Evolutionary conservation across 1,139 yeast species (phyloP).

Genomic region (Suhomyces coccinellae): DNA sequence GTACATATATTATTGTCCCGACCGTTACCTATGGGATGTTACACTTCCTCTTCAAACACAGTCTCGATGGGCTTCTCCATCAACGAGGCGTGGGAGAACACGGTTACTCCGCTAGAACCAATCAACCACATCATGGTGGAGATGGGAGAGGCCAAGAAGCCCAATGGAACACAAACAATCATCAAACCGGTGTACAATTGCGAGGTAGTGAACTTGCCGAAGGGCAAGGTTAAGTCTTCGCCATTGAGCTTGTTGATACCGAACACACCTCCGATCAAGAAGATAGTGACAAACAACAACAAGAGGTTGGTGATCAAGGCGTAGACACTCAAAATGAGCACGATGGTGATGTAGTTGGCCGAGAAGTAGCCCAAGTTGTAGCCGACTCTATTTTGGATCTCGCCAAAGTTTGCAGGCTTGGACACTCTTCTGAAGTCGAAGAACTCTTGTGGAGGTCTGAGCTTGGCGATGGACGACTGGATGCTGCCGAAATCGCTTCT

Average conservation of each 20-base stretch:
- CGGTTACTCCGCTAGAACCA: conserved; percentile 88
- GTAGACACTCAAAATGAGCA: conserved; percentile 58
- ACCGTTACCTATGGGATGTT: conserved; percentile 5
- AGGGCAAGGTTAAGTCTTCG: conserved; percentile 71
- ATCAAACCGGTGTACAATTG: conserved; percentile 88
- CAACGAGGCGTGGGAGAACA: conserved; percentile 87
- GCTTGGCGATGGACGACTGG: conserved; percentile 66
- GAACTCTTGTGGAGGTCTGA: conserved; percentile 90
- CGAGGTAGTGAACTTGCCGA: conserved; percentile 69
- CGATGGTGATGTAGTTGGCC: conserved; percentile 79
- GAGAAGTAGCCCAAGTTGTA: conserved; percentile 86
- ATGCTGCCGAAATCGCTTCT: conserved; percentile 24
- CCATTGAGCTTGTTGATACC: conserved; percentile 82
- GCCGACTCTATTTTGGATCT: conserved; percentile 82
- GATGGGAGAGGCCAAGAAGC: conserved; percentile 90
- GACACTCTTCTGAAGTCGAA: conserved; percentile 87
- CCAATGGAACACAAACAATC: conserved; percentile 79
- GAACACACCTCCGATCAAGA: conserved; percentile 67
- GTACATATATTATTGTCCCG: background rate
- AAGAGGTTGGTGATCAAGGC: conserved; percentile 78
- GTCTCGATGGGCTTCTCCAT: conserved; percentile 98
- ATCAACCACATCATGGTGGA: conserved; percentile 94
- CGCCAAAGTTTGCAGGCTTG: conserved; percentile 87
- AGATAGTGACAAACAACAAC: conserved; percentile 75
- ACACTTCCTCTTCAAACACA: conserved; percentile 85